Evolutionary conservation across 129 eudicot genomes (phyloP).

Genomic region (Artemisia argyi): DNA sequence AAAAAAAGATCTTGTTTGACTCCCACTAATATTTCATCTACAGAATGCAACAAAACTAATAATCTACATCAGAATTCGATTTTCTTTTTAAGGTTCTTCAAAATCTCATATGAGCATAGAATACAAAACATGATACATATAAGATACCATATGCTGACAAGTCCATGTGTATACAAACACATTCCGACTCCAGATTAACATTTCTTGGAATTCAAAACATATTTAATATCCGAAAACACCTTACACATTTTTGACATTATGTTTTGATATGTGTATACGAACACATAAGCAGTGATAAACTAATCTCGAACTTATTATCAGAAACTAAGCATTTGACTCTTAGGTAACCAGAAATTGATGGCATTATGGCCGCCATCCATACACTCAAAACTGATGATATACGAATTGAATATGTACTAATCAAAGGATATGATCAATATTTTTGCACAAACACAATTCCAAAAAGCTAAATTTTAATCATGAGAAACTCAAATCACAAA

Average conservation of each 20-base stretch:
- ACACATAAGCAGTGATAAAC: no score
- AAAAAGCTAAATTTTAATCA: slow-evolving; percentile 22
- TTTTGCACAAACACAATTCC: no score
- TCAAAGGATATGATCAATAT: no score
- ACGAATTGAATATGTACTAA: no score
- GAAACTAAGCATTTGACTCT: no score
- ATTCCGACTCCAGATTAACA: slow-evolving; percentile 9
- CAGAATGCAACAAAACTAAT: slow-evolving; percentile 29
- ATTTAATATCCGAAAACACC: not conserved
- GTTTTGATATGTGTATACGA: no score
- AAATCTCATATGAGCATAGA: not conserved
- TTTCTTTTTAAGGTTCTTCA: not conserved
- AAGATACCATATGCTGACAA: slow-evolving; percentile 14
- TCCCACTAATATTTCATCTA: not conserved
- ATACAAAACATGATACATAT: not conserved
- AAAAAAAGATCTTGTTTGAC: slow-evolving; percentile 17
- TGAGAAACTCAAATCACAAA: slow-evolving; percentile 3
- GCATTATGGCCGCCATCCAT: no score
- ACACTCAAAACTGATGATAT: no score
- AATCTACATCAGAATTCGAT: slow-evolving; percentile 21
- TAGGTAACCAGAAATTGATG: no score
- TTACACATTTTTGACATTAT: not conserved
- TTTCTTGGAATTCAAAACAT: slow-evolving; percentile 10
- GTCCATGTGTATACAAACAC: not conserved
- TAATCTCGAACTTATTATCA: no score